phyloP scores from a whole-genome alignment of 768 basidiomycete species.

The Russula earlei region DNA sequence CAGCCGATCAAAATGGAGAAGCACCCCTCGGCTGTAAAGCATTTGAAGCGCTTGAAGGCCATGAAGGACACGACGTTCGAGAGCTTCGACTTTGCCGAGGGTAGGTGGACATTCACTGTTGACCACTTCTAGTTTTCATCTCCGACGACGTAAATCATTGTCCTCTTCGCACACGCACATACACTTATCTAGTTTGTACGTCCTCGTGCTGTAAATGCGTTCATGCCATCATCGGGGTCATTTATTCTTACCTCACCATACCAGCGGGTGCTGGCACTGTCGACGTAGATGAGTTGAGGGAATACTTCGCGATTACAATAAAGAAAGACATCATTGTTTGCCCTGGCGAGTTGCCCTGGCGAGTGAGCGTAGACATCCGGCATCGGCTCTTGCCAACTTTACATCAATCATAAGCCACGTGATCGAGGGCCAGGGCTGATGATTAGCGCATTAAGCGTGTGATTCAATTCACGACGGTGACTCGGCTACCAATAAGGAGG shows the following conservation, averaged over 20 bases:
- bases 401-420: too few relatives aligned
- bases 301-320: neutral
- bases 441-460: too few relatives aligned
- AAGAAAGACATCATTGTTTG: too few relatives aligned
- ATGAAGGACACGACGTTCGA: conserved; percentile 86
- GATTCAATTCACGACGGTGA: too few relatives aligned
- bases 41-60: conserved; percentile 69
- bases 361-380: too few relatives aligned
- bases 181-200: neutral
- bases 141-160: neutral
- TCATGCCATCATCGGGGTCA: neutral
- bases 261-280: neutral
- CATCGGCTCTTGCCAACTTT: too few relatives aligned
- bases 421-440: too few relatives aligned
- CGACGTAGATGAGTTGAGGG: neutral
- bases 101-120: conserved; percentile 90
- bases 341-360: too few relatives aligned
- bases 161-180: neutral
- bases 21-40: conserved; percentile 58
- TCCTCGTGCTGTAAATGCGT: neutral
- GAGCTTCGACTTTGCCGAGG: conserved; percentile 66
- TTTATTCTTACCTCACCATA: too few relatives aligned
- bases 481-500: neutral
- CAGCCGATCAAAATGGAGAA: conserved; percentile 79
- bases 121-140: conserved; percentile 64